Conservation (phyloP, 2,329 filamentous ascomycete species). For the Nigrograna mackinnonii region DNA sequence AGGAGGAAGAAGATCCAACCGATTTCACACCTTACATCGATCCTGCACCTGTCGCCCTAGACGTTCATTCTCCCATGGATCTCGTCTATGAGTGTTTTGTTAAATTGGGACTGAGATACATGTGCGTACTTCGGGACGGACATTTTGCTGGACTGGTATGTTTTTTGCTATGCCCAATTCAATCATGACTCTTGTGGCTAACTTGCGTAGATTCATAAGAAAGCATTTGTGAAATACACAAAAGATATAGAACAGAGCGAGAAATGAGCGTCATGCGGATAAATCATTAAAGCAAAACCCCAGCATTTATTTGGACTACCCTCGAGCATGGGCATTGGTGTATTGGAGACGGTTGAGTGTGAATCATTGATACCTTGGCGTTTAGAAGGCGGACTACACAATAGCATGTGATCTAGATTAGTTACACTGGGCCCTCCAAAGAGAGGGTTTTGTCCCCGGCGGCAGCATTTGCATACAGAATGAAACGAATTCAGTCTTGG, state of each 20-base stretch:
- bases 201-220: slow-evolving; percentile 81
- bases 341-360: too few relatives aligned
- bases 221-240: slow-evolving; percentile 93
- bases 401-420: too few relatives aligned
- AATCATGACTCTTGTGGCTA: background rate
- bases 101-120: slow-evolving; percentile 88
- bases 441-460: too few relatives aligned
- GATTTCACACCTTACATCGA: slow-evolving; percentile 94
- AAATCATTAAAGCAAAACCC: too few relatives aligned
- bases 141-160: slow-evolving; percentile 85
- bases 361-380: too few relatives aligned
- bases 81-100: slow-evolving; percentile 96
- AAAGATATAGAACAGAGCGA: slow-evolving; percentile 72
- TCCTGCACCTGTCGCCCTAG: slow-evolving; percentile 83
- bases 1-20: slow-evolving; percentile 64
- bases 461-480: too few relatives aligned
- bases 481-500: too few relatives aligned
- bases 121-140: slow-evolving; percentile 85
- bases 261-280: slow-evolving; percentile 25
- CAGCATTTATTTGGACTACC: too few relatives aligned
- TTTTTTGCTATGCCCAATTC: slow-evolving; percentile 15
- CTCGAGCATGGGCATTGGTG: too few relatives aligned
- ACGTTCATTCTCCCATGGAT: slow-evolving; percentile 89
- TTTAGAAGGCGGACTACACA: too few relatives aligned
- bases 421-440: too few relatives aligned